These are phyloP conservation scores for Cornus kousa DNA, from an alignment of 148 eudicot genomes.

Conservation along the genomic window DNA sequence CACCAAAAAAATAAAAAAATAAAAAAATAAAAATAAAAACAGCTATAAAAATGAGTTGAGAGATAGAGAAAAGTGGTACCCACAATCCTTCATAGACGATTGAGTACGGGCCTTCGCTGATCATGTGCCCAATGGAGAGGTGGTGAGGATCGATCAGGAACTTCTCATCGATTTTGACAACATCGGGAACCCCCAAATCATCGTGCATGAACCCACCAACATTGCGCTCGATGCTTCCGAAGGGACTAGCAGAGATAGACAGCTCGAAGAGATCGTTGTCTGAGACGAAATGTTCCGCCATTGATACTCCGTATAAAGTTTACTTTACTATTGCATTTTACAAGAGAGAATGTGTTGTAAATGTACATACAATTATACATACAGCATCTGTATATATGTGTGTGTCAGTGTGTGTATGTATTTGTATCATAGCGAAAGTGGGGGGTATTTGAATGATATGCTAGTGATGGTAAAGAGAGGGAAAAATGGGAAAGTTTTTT, in stretches of 20 bases:
- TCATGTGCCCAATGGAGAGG: slow-evolving; percentile 23
- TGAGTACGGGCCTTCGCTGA: slow-evolving; percentile 28
- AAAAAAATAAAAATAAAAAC: too few relatives aligned
- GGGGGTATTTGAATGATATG: slow-evolving; percentile 15
- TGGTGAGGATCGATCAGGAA: slow-evolving; percentile 20
- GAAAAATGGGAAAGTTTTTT: slow-evolving; percentile 10
- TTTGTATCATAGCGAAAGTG: background rate
- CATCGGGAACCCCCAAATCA: slow-evolving; percentile 10
- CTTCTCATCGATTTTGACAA: slow-evolving; percentile 12
- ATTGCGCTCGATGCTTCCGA: background rate
- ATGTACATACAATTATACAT: background rate
- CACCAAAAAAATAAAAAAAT: background rate
- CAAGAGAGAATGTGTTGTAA: background rate
- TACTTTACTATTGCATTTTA: background rate
- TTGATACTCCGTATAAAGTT: background rate
- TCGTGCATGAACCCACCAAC: background rate
- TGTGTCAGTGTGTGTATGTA: too few relatives aligned
- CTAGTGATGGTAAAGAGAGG: slow-evolving; percentile 18
- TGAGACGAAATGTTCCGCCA: slow-evolving; percentile 16
- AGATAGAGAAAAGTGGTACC: slow-evolving; percentile 13
- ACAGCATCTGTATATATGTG: background rate
- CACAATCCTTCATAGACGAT: slow-evolving; percentile 32
- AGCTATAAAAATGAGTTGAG: background rate
- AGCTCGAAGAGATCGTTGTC: background rate
- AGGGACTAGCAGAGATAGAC: slow-evolving; percentile 5